Percentiles rank a stretch among this genome's conserved stretches.
Evolutionary conservation across 768 basidiomycete species (phyloP).

Genomic region (Multifurca ochricompacta): DNA sequence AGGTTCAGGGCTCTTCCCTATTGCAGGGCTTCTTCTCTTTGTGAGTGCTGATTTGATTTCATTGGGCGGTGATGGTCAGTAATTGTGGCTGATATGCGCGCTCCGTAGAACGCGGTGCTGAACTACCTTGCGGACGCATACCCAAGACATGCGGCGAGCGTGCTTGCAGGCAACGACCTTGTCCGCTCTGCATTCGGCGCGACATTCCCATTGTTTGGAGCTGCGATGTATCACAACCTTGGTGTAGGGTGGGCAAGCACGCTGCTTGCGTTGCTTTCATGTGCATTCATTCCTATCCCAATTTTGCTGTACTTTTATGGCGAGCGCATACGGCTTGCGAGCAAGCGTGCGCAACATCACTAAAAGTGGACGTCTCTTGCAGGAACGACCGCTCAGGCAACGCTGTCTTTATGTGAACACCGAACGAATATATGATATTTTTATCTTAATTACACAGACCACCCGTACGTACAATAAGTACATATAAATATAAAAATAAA

Average conservation of each 20-base stretch:
- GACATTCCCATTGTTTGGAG: constrained; percentile 20
- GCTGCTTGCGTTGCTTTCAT: constrained; percentile 25
- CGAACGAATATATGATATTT: too few relatives aligned
- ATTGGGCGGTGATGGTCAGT: background rate
- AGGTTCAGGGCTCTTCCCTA: constrained; percentile 27
- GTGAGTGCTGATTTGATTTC: constrained; percentile 25
- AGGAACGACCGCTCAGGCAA: background rate
- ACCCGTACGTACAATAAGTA: background rate
- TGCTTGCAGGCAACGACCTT: constrained; percentile 31
- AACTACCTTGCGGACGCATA: constrained; percentile 30
- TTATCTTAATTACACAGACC: too few relatives aligned
- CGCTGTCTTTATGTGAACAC: background rate
- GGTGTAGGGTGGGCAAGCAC: constrained; percentile 25
- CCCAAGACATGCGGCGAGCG: constrained; percentile 27
- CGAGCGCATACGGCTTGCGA: constrained; percentile 18
- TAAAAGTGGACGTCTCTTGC: background rate
- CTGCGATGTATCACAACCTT: constrained; percentile 22
- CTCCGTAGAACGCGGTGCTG: constrained; percentile 19
- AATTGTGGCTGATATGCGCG: background rate
- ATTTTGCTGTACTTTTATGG: constrained; percentile 16
- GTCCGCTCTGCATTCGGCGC: constrained; percentile 25
- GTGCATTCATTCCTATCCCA: constrained; percentile 25
- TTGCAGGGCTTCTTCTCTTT: constrained; percentile 28
- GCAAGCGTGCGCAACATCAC: constrained; percentile 20
- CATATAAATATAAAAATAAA: background rate